Percentiles rank a stretch among this genome's conserved stretches.
Evolutionary conservation across 257 asterid species (phyloP).

Genomic region (Anisodus acutangulus): DNA sequence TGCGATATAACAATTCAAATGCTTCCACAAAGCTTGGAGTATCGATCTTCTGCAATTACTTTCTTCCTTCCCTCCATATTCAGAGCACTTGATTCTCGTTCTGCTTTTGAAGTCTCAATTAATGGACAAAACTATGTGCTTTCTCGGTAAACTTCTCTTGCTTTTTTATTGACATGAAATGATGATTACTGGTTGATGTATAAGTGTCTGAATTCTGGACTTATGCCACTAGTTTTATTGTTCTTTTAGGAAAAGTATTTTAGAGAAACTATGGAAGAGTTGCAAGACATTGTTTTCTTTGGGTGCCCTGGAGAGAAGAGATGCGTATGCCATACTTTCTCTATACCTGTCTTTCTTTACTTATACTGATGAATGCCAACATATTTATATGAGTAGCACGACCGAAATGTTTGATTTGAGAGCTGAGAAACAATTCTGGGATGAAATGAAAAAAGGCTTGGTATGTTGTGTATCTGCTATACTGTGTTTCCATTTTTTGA

Average conservation of each 20-base stretch:
- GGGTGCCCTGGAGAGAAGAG: conserved; percentile 83
- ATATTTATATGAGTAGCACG: conserved; percentile 43
- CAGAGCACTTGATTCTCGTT: conserved; percentile 51
- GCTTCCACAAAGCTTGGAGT: conserved; percentile 71
- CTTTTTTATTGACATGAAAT: conserved; percentile 24
- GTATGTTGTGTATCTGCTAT: conserved; percentile 46
- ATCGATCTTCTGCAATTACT: conserved; percentile 73
- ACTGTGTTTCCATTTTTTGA: not conserved
- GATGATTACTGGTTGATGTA: not conserved
- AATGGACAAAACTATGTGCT: conserved; percentile 53
- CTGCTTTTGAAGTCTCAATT: conserved; percentile 54
- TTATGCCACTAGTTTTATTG: conserved; percentile 24
- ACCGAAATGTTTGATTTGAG: conserved; percentile 58
- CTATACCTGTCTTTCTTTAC: conserved; percentile 65
- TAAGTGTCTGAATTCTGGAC: conserved; percentile 14
- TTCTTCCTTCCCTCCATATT: conserved; percentile 75
- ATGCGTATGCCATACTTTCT: conserved; percentile 84
- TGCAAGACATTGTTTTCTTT: conserved; percentile 69
- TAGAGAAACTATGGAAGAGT: conserved; percentile 65
- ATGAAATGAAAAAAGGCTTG: conserved; percentile 87
- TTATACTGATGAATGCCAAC: conserved; percentile 50
- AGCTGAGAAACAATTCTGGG: conserved; percentile 70
- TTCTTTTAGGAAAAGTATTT: conserved; percentile 59
- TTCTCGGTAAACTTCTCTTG: conserved; percentile 56
- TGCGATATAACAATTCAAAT: conserved; percentile 62